Percentiles rank a stretch among this genome's conserved stretches.
Conservation (phyloP, 306 rosid genomes). For the Sicyos baderoa region DNA sequence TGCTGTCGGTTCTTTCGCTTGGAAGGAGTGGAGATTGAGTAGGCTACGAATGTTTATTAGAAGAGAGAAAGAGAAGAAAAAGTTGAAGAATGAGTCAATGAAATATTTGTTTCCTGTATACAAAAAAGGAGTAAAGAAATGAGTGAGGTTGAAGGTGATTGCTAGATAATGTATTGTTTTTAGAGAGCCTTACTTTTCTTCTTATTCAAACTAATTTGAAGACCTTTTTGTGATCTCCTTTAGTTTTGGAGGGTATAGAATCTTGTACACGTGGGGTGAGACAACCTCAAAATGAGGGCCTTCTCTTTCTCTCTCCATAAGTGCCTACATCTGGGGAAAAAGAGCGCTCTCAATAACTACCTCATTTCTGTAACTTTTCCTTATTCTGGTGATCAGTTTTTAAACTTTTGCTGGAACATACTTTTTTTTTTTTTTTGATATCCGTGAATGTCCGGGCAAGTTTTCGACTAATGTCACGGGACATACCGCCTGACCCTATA, state of each 20-base stretch:
- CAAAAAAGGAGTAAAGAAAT: background rate
- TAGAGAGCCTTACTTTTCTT: background rate
- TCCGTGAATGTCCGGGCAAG: too few relatives aligned
- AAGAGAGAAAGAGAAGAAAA: background rate
- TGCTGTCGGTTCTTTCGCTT: background rate
- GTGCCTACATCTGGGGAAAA: background rate
- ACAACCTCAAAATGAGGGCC: background rate
- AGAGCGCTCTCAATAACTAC: background rate
- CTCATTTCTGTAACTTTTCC: background rate
- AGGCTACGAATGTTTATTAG: background rate
- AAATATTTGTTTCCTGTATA: background rate
- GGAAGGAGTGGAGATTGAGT: background rate
- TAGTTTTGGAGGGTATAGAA: constrained; percentile 7
- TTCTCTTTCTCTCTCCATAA: background rate
- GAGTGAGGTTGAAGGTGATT: background rate
- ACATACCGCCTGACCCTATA: too few relatives aligned
- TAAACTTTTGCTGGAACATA: background rate
- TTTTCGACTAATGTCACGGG: too few relatives aligned
- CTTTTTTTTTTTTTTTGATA: too few relatives aligned
- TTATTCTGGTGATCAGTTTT: background rate
- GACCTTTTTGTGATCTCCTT: constrained; percentile 9
- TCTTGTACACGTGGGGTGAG: background rate
- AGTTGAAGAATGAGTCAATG: background rate
- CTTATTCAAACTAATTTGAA: background rate
- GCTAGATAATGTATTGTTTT: background rate